A percentile compares a stretch with the other conserved stretches of the same genome.
These are phyloP conservation scores for Mucor lusitanicus DNA, from an alignment of 371 early-diverging fungal genomes.

Conservation along the genomic window DNA sequence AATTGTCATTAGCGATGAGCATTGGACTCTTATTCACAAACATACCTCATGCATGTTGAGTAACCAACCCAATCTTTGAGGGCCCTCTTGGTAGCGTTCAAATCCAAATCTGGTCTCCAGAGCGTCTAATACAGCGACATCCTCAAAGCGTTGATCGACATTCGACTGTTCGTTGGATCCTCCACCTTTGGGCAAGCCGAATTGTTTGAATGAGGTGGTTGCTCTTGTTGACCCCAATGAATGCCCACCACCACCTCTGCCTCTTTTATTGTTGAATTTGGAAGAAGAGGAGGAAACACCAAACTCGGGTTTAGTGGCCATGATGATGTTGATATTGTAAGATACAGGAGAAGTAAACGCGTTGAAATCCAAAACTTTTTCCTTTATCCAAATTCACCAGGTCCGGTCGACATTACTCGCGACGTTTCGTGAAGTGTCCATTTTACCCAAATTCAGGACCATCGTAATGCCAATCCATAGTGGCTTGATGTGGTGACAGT, in stretches of 20 bases:
- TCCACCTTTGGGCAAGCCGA: constrained; percentile 18
- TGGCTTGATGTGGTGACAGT: constrained; percentile 18
- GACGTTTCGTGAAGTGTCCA: not conserved
- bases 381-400: not conserved
- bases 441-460: not conserved
- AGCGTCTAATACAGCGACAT: constrained; percentile 47
- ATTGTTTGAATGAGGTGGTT: constrained; percentile 20
- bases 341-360: not conserved
- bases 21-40: not conserved
- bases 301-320: constrained; percentile 32
- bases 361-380: not conserved
- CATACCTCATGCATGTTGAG: constrained; percentile 92
- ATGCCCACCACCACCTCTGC: not conserved
- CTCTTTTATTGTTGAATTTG: constrained; percentile 7
- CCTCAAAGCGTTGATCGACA: constrained; percentile 47
- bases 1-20: not conserved
- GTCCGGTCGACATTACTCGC: not conserved
- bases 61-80: constrained; percentile 89
- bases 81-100: constrained; percentile 76
- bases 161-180: constrained; percentile 27
- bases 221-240: constrained; percentile 27
- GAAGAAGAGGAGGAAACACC: constrained; percentile 34
- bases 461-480: not conserved
- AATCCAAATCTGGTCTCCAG: constrained; percentile 87
- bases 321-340: constrained; percentile 1